phyloP scores from a whole-genome alignment of 306 rosid species.

The Castanea crenata region DNA sequence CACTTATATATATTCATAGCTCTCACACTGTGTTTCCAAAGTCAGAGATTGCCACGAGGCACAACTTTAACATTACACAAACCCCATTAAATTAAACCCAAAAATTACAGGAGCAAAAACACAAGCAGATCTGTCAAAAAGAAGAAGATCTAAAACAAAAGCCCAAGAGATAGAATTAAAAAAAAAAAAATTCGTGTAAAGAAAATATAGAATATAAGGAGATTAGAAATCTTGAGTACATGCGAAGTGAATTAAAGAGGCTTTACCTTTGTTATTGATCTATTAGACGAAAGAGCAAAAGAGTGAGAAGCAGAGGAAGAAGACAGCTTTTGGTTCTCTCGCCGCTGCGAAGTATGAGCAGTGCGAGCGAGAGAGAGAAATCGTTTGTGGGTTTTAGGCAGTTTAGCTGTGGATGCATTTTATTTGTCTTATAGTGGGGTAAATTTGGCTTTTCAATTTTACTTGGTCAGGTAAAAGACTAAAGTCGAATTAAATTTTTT shows the following conservation, averaged over 20 bases:
- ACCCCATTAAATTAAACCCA: background rate
- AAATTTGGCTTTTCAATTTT: no score
- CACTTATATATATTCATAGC: background rate
- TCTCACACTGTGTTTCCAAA: background rate
- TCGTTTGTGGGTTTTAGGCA: background rate
- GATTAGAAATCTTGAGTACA: background rate
- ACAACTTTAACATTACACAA: background rate
- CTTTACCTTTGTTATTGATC: constrained; percentile 26
- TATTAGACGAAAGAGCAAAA: constrained; percentile 21
- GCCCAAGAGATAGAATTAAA: background rate
- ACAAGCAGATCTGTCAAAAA: constrained; percentile 4
- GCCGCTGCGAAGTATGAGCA: constrained; percentile 27
- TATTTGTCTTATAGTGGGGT: background rate
- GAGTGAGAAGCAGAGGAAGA: background rate
- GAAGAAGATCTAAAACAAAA: constrained; percentile 35
- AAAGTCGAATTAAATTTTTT: no score
- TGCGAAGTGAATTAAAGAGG: background rate
- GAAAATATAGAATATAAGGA: background rate
- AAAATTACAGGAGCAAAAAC: background rate
- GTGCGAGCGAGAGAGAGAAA: background rate
- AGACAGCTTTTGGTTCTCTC: constrained; percentile 9
- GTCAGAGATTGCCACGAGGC: background rate
- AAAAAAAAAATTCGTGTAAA: background rate
- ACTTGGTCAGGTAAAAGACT: no score
- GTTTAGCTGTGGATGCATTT: background rate